A percentile compares a stretch with the other conserved stretches of the same genome.
These are phyloP conservation scores for Penicillium sp. DNA, from an alignment of 2,329 filamentous ascomycete genomes.

Conservation along the genomic window DNA sequence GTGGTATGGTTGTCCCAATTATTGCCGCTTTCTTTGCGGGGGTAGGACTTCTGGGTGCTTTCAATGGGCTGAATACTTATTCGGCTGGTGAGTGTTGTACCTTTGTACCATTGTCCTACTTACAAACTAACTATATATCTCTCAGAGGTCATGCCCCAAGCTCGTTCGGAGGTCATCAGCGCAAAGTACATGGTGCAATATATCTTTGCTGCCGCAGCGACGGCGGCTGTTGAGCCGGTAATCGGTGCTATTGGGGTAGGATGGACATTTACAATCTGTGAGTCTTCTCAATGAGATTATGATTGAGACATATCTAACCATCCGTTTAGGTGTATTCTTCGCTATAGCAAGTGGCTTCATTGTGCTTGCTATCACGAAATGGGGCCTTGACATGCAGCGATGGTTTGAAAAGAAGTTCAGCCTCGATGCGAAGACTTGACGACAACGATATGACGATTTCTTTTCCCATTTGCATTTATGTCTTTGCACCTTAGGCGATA, in stretches of 20 bases:
- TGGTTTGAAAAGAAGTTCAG: constrained; percentile 29
- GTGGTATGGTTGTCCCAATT: constrained; percentile 59
- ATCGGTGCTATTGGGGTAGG: constrained; percentile 72
- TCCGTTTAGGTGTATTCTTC: constrained; percentile 25
- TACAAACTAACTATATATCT: background rate
- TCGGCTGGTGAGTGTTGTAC: constrained; percentile 25
- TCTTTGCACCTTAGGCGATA: background rate
- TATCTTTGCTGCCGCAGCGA: constrained; percentile 67
- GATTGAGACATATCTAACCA: constrained; percentile 11
- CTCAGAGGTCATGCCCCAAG: constrained; percentile 41
- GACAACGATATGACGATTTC: background rate
- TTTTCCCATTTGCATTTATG: background rate
- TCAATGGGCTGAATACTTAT: constrained; percentile 73
- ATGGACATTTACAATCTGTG: constrained; percentile 72
- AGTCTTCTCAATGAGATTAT: constrained; percentile 28
- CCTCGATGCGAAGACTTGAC: constrained; percentile 14
- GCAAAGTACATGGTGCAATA: constrained; percentile 79
- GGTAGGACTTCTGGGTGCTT: constrained; percentile 69
- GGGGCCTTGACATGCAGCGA: constrained; percentile 33
- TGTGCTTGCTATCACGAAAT: constrained; percentile 27
- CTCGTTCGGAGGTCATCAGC: constrained; percentile 69
- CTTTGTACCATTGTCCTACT: accelerated
- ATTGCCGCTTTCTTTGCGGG: constrained; percentile 71
- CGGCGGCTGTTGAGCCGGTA: constrained; percentile 68
- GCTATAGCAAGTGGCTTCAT: constrained; percentile 27